These are phyloP conservation scores for Allantophomopsis cytisporea DNA, from an alignment of 2,329 filamentous ascomycete species.

Conservation along the genomic window DNA sequence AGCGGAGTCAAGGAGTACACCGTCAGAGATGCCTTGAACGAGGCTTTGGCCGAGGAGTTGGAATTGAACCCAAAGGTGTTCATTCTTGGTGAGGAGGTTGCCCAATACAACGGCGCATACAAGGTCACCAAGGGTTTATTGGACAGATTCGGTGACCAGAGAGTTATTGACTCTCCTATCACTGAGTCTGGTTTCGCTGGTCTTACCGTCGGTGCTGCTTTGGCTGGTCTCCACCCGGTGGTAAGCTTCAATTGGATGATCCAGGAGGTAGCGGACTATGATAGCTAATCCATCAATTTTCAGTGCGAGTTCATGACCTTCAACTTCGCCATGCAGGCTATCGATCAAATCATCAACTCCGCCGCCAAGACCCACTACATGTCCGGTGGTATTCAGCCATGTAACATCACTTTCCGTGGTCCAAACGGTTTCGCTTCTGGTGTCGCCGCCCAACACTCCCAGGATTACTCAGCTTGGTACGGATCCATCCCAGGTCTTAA, in stretches of 20 bases:
- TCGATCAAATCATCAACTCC: constrained; percentile 99
- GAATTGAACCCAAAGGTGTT: constrained; percentile 92
- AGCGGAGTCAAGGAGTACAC: constrained; percentile 78
- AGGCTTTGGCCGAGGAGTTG: constrained; percentile 95
- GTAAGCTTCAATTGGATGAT: constrained; percentile 38
- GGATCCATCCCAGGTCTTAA: constrained; percentile 95
- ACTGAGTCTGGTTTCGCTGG: constrained; percentile 93
- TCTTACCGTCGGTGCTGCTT: constrained; percentile 85
- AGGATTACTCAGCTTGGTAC: constrained; percentile 98
- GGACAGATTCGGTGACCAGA: constrained; percentile 93
- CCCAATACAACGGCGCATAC: constrained; percentile 99
- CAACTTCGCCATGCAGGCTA: constrained; percentile 99
- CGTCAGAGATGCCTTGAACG: constrained; percentile 92
- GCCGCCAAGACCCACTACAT: constrained; percentile 99
- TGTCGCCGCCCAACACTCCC: constrained; percentile 95
- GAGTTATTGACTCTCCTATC: constrained; percentile 96
- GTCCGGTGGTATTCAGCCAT: constrained; percentile 98
- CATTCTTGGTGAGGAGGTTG: constrained; percentile 92
- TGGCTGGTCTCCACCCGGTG: constrained; percentile 87
- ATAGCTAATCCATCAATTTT: not conserved
- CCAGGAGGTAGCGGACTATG: too few species aligned
- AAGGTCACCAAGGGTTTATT: constrained; percentile 97
- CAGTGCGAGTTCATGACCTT: constrained; percentile 99
- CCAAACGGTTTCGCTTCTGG: constrained; percentile 96
- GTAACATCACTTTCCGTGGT: constrained; percentile 98